Base-by-base conservation (phyloP, 2,329 filamentous ascomycete genomes). In the Aspergillus neoniger region DNA sequence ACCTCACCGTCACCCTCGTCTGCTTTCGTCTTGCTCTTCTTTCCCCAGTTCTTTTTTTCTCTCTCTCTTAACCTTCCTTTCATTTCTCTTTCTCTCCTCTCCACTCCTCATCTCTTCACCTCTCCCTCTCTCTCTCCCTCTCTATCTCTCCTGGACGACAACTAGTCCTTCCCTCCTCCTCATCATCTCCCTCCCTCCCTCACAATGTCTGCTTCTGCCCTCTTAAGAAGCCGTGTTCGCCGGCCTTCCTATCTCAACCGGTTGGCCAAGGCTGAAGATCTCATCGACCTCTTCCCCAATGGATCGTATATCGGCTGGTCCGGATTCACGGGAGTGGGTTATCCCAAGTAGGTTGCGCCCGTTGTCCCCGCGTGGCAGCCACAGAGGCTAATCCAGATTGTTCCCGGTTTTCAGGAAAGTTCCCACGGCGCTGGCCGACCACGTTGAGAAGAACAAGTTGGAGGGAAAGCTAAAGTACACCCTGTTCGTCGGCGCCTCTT, bases 281-380 rank as follows among this genome's bases (percentile, higher is more conserved):
- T 96, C 65, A 83, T 96, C 62, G 83, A 90, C 65, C 84, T 91
- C 68, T 96, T 96, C 71, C 92, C 92, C 65, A 86, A 95, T 81
- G 88, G 88, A 72, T 79, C 90, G n/a, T 95, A 95, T 77, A 86
- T 96, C 70, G 92, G 92, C 71, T 96, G 92, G 92, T 92, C 88
- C 65, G 92, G 92, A 38, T 96, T 96, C 78, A 96, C 92, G 12
- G 92, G 91, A 69, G 91, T 96, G 57, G 91, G 91, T 61, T 95
- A 95, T 79, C 91, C 91, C 65, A 95, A 95, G 89, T 91, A 80
- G 70, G 86, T 80, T 32, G n/a, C 30, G 38, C 36, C 25, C n/a
- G 32, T 12, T 23, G 9, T 57, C 44, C 10, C n/a, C 48, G 39
- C 39, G 21, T 41, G 19, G 28, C 30, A 58, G 38, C 14, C 28